Evolutionary conservation across 1,284 basidiomycete genomes (phyloP), one percentile per base, ranked within the genome.

Genomic region (Moesziomyces globuligerus): DNA sequence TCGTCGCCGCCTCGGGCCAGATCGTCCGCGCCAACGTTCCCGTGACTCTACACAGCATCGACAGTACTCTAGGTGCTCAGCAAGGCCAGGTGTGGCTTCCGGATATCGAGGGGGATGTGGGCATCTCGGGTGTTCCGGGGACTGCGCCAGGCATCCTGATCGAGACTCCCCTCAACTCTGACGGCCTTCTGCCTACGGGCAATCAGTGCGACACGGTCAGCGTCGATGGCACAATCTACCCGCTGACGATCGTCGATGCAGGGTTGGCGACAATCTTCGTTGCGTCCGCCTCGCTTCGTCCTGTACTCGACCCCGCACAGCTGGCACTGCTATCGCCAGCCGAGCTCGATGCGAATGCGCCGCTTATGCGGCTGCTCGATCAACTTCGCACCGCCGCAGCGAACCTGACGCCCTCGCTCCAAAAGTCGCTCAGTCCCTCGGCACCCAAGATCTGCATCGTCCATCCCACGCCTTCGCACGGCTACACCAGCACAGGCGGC

Each of bases 401-500:
- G 1, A 34, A 28, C 6, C 55, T 75, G 4, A 66, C 71, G 0
- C 65, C 73, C 0, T 50, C 25, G 8, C 56, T 79, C 7, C 17
- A 24, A 3, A 40, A 49, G 4, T 66, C 48, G 8, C 58, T 78
- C 21, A 67, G 65, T 34, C 67, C 75, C 0, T 71, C 76, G 4
- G 75, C 76, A 17, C 80, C 80, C 15, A 82, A 82, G 47, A 74
- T 82, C 48, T 79, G 78, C 66, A 67, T 82, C 38, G 64, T 82
- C 20, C 70, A 72, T 34, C 76, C 75, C 0, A 61, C 61, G 8
- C 53, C 57, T 0, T 7, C 21, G 2, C 7, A 46, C 3, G 50
- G 61, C 0, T 82, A 81, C 48, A 57, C 51, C 1, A 75, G 69
- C 1, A 79, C 78, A 11, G 71, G 72, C 0, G 75, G 72, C 10